These are phyloP conservation scores for Globisporangium paroecandrum DNA, from an alignment of 352 stramenopile genomes.

Conservation along the genomic window DNA sequence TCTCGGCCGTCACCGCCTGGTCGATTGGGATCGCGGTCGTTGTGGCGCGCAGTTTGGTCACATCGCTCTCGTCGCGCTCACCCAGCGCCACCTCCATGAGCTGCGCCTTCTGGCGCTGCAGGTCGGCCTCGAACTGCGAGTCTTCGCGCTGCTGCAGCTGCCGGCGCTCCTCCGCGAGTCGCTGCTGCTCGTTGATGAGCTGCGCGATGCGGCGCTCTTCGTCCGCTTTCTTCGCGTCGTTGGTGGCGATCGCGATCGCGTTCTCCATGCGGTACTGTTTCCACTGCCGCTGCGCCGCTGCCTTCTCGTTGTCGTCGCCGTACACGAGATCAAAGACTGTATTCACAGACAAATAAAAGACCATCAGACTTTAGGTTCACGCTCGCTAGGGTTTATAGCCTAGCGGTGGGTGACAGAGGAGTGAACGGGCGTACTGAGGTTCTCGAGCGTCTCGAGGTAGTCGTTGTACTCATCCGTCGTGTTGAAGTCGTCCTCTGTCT, in stretches of 20 bases:
- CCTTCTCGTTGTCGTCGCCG: conserved; percentile 68
- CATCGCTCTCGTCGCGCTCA: conserved; percentile 77
- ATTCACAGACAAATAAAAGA: conserved; percentile 8
- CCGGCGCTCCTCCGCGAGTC: conserved; percentile 70
- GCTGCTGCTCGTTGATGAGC: conserved; percentile 79
- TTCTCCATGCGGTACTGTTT: conserved; percentile 85
- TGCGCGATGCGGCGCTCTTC: conserved; percentile 84
- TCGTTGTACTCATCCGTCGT: conserved; percentile 87
- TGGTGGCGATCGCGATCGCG: conserved; percentile 76
- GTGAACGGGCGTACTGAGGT: conserved; percentile 53
- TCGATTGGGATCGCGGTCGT: conserved; percentile 84
- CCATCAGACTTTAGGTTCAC: not conserved
- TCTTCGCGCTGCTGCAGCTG: conserved; percentile 78
- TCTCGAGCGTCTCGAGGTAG: conserved; percentile 82
- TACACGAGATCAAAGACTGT: conserved; percentile 86
- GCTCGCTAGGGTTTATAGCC: not conserved
- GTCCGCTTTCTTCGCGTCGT: conserved; percentile 83
- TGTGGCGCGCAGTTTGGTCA: conserved; percentile 65
- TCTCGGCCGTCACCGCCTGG: conserved; percentile 82
- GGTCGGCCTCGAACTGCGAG: conserved; percentile 73
- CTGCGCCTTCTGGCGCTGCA: conserved; percentile 78
- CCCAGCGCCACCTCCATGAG: conserved; percentile 84
- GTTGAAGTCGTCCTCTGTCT: conserved; percentile 84
- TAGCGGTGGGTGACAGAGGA: not conserved
- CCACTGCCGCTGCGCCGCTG: conserved; percentile 74